Conservation (phyloP, 2,329 filamentous ascomycete genomes). For the Cladophialophora immunda region DNA sequence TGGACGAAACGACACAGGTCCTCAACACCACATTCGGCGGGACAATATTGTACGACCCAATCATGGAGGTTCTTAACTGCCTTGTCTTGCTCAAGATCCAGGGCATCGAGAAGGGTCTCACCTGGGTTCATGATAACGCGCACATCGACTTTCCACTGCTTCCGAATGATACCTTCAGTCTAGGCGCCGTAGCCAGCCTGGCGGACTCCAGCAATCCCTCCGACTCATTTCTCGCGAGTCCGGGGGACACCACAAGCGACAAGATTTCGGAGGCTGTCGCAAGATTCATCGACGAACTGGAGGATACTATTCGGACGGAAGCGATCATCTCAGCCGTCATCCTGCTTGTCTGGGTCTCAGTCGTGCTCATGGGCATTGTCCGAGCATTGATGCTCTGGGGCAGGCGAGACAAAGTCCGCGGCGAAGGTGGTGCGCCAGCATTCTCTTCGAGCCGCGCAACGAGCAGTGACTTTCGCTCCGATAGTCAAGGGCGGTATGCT, state of each 20-base stretch:
- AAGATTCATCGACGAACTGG: slow-evolving; percentile 73
- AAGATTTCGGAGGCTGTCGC: slow-evolving; percentile 80
- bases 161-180: slow-evolving; percentile 81
- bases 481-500: slow-evolving; percentile 40
- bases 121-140: slow-evolving; percentile 89
- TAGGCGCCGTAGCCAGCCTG: slow-evolving; percentile 71
- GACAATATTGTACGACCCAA: slow-evolving; percentile 79
- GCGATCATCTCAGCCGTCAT: slow-evolving; percentile 80
- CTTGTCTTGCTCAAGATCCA: slow-evolving; percentile 88
- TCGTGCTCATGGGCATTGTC: slow-evolving; percentile 76
- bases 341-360: slow-evolving; percentile 77
- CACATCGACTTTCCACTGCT: slow-evolving; percentile 82
- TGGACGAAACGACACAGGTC: slow-evolving; percentile 76
- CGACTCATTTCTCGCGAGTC: slow-evolving; percentile 78
- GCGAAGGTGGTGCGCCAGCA: slow-evolving; percentile 63
- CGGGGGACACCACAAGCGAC: slow-evolving; percentile 76
- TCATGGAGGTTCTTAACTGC: slow-evolving; percentile 82
- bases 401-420: slow-evolving; percentile 66
- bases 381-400: slow-evolving; percentile 71
- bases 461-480: slow-evolving; percentile 33
- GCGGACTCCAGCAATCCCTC: slow-evolving; percentile 60
- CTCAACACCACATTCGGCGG: slow-evolving; percentile 82
- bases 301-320: slow-evolving; percentile 75
- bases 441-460: slow-evolving; percentile 28
- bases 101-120: slow-evolving; percentile 84